Percentiles rank a stretch among this genome's conserved stretches.
These are phyloP conservation scores for Hippophae tibetana DNA, from an alignment of 306 rosid species.

Conservation along the genomic window DNA sequence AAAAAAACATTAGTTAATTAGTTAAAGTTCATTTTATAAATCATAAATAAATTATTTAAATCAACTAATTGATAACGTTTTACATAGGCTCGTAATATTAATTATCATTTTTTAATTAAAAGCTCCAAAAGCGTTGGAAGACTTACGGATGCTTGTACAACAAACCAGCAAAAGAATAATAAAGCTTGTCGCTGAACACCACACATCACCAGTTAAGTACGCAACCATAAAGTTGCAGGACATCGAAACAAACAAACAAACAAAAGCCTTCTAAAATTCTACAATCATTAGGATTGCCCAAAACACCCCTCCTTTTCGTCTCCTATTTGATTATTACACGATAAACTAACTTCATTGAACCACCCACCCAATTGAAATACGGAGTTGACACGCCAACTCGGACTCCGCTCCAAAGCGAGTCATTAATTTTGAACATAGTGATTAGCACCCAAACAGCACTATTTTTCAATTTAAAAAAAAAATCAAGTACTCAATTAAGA, in stretches of 20 bases:
- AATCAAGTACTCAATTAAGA: too few relatives aligned
- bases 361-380: constrained; percentile 12
- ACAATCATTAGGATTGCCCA: constrained; percentile 9
- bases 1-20: too few relatives aligned
- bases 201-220: constrained; percentile 5
- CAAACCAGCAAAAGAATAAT: neutral
- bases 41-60: too few relatives aligned
- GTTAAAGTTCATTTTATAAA: too few relatives aligned
- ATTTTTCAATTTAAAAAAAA: neutral
- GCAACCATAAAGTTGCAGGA: constrained; percentile 18
- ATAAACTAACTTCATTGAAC: constrained; percentile 9
- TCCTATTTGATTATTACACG: neutral
- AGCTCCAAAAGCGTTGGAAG: neutral
- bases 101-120: neutral
- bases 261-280: neutral
- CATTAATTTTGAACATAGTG: constrained; percentile 10
- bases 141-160: constrained; percentile 6
- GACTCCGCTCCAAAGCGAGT: constrained; percentile 6
- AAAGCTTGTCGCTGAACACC: constrained; percentile 16
- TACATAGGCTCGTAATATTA: too few relatives aligned
- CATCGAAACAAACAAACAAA: constrained; percentile 12
- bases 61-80: too few relatives aligned
- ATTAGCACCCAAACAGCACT: constrained; percentile 7
- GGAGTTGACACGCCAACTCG: constrained; percentile 27
- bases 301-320: constrained; percentile 1